Base-by-base conservation (phyloP, 257 asterid genomes). In the Nemophila menziesii region DNA sequence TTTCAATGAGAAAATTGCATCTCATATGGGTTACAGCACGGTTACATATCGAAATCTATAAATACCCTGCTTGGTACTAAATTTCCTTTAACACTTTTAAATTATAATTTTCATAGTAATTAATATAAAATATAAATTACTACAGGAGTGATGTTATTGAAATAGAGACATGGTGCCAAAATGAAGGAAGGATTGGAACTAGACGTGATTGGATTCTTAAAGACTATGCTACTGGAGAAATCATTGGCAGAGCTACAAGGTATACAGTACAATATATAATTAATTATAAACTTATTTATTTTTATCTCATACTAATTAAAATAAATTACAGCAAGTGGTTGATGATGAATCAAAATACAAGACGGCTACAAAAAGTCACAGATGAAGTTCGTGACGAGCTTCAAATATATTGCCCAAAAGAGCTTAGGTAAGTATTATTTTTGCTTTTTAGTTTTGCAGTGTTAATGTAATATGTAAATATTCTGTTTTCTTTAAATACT, bases 11-110 rank as follows among this genome's bases (percentile, higher is more conserved):
- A 61, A 73, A 77, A 56, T 22, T 76, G 64, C 81, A 81, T 65
- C 96, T 90, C 53, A 85, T 85, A 52, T 85, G 96, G 98, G 98
- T 90, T 63, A 89, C 96, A 46, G 94, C 95, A 49, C 93, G 96
- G 49, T 76, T 84, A 94, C 95, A 89, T 74, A 84, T 89, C 20
- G 98, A 89, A 76, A 78, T 89, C 65, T 78, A 89, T 60, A 89
- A 65, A 48, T 89, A 89, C 68, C 98, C 94, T 57, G 92, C 98
- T 55, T 89, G 98, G 98, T 89, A 76, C 29, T 46, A 11, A 23
- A 17, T 18, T 39, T 22, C 43, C 22, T 15, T 19, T 21, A n/a
- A n/a, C 12, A n/a, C 20, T 11, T 14, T 23, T 20, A 6, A 11
- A 20, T 33, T 14, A 17, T 15, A 4, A 15, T 20, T 37, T 14